Base-by-base conservation (phyloP, 805 yeast genomes). In the Wickerhamomyces subpelliculosus region DNA sequence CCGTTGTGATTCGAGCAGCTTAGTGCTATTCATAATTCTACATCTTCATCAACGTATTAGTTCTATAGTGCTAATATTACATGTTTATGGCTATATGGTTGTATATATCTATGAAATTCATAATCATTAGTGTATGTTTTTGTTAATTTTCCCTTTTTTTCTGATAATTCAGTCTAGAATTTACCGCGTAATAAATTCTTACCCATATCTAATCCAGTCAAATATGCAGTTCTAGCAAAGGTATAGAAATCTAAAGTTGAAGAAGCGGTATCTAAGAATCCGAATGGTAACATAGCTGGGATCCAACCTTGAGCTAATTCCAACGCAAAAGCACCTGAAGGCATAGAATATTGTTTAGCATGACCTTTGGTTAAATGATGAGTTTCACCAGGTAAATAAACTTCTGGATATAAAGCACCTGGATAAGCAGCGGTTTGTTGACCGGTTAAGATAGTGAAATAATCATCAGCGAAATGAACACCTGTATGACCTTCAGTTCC, bases 281-380 rank as follows among this genome's bases (percentile, higher is more conserved):
- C 98, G 59, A 93, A 93, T 17, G 97, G 97, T 43, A 93, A 71
- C 98, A 93, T 93, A 31, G 90, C 81, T 26, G 98, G 97, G 48
- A 93, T 86, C 95, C 96, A 93, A 43, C 98, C 98, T 67, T 90
- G 97, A 8, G 98, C 98, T 54, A 90, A 72, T 60, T 93, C 98
- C 47, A 93, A 67, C 10, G 98, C 96, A 62, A 80, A 93, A 0
- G 84, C 70, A 27, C 83, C 95, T 23, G 74, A 60, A 2, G 85
- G 82, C 95, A 93, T 86, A 21, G 78, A 49, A 61, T 93, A 93
- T 64, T 93, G 98, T 64, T 85, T 87, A 49, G 76, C 74, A 32
- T 58, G 46, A 26, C 96, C 96, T 57, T 75, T 82, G 29, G 53
- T 59, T 58, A 90, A 70, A 57, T 82, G 90, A 60, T 93, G 94